Base-by-base conservation (phyloP, 148 eudicot genomes). In the Polygonum maritimum region DNA sequence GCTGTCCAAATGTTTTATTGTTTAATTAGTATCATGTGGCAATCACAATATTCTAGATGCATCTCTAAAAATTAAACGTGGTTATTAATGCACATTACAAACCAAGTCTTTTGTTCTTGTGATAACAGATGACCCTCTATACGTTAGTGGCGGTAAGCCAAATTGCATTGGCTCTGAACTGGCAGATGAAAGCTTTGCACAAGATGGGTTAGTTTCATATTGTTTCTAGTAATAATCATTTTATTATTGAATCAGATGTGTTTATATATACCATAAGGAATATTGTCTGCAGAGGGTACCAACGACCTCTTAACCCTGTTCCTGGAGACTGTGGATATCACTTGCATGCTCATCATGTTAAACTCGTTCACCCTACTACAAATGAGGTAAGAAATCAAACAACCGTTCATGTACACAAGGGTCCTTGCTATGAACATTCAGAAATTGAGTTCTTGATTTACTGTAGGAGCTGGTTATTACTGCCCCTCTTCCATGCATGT, bases 251-350 rank as follows among this genome's bases (percentile, higher is more conserved):
- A 41, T 41, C 45, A 74, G 5, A 44, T 21, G 7, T 22, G 7
- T 22, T 63, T 7, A 22, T 35, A 26, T 22, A 63, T 72, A 7
- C 76, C 73, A 41, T 48, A 73, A 51, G 9, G 45, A 41, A 41
- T 9, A 1, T 5, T 41, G 45, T 15, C 9, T 79, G 80, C 78
- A 95, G 99, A 76, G 98, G 98, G 69, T 95, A 88, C 79, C 84
- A 85, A 71, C 89, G 88, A 77, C 99, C 99, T 71, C 74, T 80
- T 52, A 89, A 89, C 73, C 97, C 99, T 76, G 97, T 95, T 82
- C 99, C 98, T 2, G 99, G 99, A 49, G 99, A 95, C 79, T 88
- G 88, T 81, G 99, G 99, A 18, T 95, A 95, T 82, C 84, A 88
- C 80, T 84, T 95, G 89, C 99, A 95, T 83, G 99, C 99, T 7